Evolutionary conservation across 225 moss, liverwort and hornwort genomes (phyloP).

Genomic region (Asterella californica): DNA sequence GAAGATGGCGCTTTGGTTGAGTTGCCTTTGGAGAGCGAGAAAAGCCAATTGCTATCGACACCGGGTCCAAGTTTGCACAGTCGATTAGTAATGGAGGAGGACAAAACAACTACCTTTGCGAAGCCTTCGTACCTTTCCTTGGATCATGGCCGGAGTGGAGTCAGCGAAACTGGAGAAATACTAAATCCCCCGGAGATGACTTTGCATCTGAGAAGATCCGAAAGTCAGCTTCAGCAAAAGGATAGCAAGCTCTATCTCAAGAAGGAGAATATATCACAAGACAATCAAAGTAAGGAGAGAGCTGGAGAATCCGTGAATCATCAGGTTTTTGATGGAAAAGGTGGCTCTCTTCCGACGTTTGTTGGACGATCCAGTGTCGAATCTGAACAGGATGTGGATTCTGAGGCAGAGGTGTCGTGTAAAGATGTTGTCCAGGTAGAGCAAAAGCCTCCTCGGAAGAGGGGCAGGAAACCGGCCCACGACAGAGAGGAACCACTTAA

Average conservation of each 20-base stretch:
- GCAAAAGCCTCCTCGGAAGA: slow-evolving; percentile 81
- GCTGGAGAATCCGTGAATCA: neutral
- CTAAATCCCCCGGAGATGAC: slow-evolving; percentile 16
- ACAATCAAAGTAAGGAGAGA: neutral
- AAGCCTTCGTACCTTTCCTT: slow-evolving; percentile 9
- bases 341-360: slow-evolving; percentile 41
- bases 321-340: slow-evolving; percentile 14
- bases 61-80: slow-evolving; percentile 2
- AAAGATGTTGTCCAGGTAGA: slow-evolving; percentile 65
- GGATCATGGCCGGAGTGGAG: slow-evolving; percentile 13
- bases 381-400: slow-evolving; percentile 72
- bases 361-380: slow-evolving; percentile 66
- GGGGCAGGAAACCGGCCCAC: slow-evolving; percentile 86
- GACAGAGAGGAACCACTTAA: slow-evolving; percentile 88
- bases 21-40: slow-evolving; percentile 15
- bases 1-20: slow-evolving; percentile 24
- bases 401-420: slow-evolving; percentile 83
- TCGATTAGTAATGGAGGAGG: slow-evolving; percentile 10
- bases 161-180: slow-evolving; percentile 24
- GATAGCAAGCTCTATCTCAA: neutral
- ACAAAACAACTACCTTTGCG: neutral
- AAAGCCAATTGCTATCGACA: neutral
- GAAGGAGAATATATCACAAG: neutral
- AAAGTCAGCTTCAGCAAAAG: neutral
- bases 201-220: neutral